phyloP scores from a whole-genome alignment of 2,329 filamentous ascomycete species.

The Leptoxyphium fumago region DNA sequence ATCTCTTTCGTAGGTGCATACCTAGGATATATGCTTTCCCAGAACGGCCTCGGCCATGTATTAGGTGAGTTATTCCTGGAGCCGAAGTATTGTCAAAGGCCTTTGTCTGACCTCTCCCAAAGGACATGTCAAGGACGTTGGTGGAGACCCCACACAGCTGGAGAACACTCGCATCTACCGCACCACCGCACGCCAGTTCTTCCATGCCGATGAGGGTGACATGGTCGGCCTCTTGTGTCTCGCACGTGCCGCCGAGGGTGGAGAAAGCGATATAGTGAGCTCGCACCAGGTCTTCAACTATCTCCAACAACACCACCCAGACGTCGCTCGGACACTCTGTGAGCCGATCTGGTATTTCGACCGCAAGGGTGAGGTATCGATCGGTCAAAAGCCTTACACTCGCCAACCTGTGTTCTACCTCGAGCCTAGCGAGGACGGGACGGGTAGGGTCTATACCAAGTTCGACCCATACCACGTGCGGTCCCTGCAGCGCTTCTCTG shows the following conservation, averaged over 20 bases:
- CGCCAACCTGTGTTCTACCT: constrained; percentile 58
- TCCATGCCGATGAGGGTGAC: constrained; percentile 68
- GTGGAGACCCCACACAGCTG: constrained; percentile 62
- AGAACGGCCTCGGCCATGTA: constrained; percentile 69
- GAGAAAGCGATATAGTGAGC: constrained; percentile 66
- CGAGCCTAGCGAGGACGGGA: constrained; percentile 46
- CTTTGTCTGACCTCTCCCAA: too few relatives aligned
- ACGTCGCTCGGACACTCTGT: constrained; percentile 58
- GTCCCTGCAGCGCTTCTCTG: constrained; percentile 58
- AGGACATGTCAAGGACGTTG: constrained; percentile 71
- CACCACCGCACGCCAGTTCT: constrained; percentile 69
- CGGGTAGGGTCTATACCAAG: constrained; percentile 54
- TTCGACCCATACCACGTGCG: constrained; percentile 80
- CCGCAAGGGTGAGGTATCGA: constrained; percentile 64
- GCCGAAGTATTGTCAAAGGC: too few relatives aligned
- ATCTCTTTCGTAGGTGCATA: constrained; percentile 35
- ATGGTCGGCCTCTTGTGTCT: constrained; percentile 71
- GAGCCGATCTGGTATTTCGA: constrained; percentile 80
- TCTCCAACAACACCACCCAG: constrained; percentile 56
- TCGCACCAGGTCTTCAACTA: constrained; percentile 68
- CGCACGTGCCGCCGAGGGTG: constrained; percentile 59
- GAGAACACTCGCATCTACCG: constrained; percentile 77
- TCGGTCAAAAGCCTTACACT: constrained; percentile 61
- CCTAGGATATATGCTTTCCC: constrained; percentile 70
- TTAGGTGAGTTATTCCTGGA: constrained; percentile 30